Evolutionary conservation across 495 filamentous ascomycete species (phyloP), one percentile per base, ranked within the genome.

Genomic region (Penicillium fimorum): DNA sequence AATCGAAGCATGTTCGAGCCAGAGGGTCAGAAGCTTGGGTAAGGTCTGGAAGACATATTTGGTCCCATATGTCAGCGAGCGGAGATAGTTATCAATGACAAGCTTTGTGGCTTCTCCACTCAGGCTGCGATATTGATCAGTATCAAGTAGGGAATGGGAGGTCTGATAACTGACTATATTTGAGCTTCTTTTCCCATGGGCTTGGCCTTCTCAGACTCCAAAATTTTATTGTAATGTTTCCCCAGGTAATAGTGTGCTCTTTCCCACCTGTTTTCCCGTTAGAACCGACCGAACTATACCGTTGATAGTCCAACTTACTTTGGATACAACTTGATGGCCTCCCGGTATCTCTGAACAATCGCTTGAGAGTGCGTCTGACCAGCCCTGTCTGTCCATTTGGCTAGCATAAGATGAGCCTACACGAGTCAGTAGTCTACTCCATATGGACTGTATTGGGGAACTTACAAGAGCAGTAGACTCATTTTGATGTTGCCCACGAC

Each of bases 181-280:
- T 77, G 68, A 25, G 77, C 79, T 65, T 86, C 83, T 62, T 84
- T 90, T 13, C 82, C 80, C 35, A 83, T 78, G 9, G 87, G 84
- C 42, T 96, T 82, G 9, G 79, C 77, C 67, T 89, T 93, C 66
- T 97, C 91, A 0, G 89, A 88, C 61, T 97, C 92, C 18, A 96
- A 78, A 15, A 97, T 81, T 66, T 97, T 99, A 67, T 96, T 96
- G 78, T 97, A 99, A 71, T 97, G 90, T 54, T 92, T 93, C 12
- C 94, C 94, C 17, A 99, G 81, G 71, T 97, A 96, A 70, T 97
- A 97, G 68, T 96, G 90, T 1, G 89, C 92, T 72, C 96, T 96
- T 63, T 99, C 95, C 92, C 92, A 99, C 57, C 84, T 86, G 44
- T 13, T 32, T 47, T 8, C 22, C 56, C 50, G 68, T 63, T 56